phyloP scores from a whole-genome alignment of 2,329 filamentous ascomycete genomes.

The Keithomyces neogunnii region DNA sequence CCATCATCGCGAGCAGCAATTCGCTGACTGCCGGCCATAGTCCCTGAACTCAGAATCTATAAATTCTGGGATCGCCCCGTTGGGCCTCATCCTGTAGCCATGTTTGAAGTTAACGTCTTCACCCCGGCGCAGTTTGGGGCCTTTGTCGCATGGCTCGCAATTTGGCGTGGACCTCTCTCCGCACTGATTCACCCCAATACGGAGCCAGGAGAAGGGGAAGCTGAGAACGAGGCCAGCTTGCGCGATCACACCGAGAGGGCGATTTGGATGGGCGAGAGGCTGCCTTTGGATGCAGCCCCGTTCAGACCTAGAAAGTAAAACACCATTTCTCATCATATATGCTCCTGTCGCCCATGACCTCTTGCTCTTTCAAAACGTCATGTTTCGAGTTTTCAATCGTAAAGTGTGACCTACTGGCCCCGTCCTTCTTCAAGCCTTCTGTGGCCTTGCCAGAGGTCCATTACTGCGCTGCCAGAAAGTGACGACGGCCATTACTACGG shows the following conservation, averaged over 20 bases:
- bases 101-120: constrained; percentile 91
- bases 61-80: constrained; percentile 66
- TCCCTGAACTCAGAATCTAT: constrained; percentile 81
- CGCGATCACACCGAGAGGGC: constrained; percentile 59
- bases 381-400: too few relatives aligned
- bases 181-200: constrained; percentile 80
- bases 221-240: constrained; percentile 24
- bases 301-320: background rate
- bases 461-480: constrained; percentile 1
- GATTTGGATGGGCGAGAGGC: constrained; percentile 64
- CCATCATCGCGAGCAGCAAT: background rate
- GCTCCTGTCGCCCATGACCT: too few relatives aligned
- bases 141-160: constrained; percentile 75
- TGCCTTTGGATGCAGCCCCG: constrained; percentile 43
- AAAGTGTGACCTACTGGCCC: too few relatives aligned
- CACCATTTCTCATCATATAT: too few relatives aligned
- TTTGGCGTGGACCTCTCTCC: constrained; percentile 73
- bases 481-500: constrained; percentile 28
- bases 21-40: constrained; percentile 29
- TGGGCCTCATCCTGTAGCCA: constrained; percentile 74
- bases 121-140: constrained; percentile 83
- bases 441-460: background rate
- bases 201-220: constrained; percentile 30
- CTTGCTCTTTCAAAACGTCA: too few relatives aligned
- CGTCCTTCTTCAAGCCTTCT: background rate